Percentiles rank a stretch among this genome's conserved stretches.
Evolutionary conservation across 768 basidiomycete species (phyloP).

Genomic region (Boletus rubescentipes): DNA sequence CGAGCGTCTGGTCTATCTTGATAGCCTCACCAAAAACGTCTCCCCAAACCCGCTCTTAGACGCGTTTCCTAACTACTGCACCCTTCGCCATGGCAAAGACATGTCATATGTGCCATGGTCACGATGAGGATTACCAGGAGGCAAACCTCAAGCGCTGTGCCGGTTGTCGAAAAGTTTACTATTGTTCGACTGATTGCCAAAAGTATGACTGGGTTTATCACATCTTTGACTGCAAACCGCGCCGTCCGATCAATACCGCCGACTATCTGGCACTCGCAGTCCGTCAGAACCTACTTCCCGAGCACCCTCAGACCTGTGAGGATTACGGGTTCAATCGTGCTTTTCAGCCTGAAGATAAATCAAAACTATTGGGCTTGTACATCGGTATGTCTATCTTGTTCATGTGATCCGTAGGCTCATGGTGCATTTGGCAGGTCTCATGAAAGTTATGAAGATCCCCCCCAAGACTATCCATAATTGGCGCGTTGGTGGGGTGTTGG

Average conservation of each 20-base stretch:
- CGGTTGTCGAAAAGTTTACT: constrained; percentile 1
- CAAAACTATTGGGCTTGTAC: background rate
- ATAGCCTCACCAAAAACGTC: too few species aligned
- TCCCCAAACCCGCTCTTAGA: background rate
- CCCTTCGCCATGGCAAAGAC: background rate
- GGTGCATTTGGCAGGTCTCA: background rate
- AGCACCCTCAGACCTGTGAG: background rate
- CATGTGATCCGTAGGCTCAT: background rate
- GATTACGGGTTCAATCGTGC: constrained; percentile 4
- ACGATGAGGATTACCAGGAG: background rate
- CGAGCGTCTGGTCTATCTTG: too few species aligned
- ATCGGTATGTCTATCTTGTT: background rate
- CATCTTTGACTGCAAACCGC: constrained; percentile 7
- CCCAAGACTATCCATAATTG: constrained; percentile 1
- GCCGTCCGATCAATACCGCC: constrained; percentile 2
- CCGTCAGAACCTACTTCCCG: background rate
- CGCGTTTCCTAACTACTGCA: background rate
- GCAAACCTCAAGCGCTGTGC: constrained; percentile 1
- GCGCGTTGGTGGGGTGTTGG: constrained; percentile 2
- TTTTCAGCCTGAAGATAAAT: background rate
- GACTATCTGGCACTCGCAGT: background rate
- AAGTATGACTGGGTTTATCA: background rate
- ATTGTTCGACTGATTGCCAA: background rate
- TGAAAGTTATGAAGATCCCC: background rate
- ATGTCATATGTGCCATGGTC: background rate